Percentiles rank a stretch among this genome's conserved stretches.
phyloP scores from a whole-genome alignment of 2,329 filamentous ascomycete species.

The Colletotrichum endophyticum region DNA sequence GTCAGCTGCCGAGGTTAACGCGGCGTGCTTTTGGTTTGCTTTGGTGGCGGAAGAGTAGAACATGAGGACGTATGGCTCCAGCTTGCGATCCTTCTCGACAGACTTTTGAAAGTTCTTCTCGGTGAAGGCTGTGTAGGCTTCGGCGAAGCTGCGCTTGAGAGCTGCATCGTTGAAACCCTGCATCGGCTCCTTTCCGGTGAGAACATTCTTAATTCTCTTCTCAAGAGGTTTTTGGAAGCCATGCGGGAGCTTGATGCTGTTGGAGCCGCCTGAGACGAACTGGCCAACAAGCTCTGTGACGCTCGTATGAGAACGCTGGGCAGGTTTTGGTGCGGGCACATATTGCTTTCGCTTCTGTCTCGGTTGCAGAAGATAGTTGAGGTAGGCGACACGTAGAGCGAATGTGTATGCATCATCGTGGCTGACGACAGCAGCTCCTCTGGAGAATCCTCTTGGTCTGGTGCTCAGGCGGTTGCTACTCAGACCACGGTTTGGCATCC shows the following conservation, averaged over 20 bases:
- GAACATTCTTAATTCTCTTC: slow-evolving; percentile 80
- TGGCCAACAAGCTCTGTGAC: slow-evolving; percentile 90
- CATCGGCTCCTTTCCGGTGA: slow-evolving; percentile 81
- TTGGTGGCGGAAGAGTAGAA: slow-evolving; percentile 96
- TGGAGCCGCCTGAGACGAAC: slow-evolving; percentile 63
- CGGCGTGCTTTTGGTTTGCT: slow-evolving; percentile 75
- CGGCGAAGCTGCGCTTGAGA: slow-evolving; percentile 92
- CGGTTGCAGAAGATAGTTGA: slow-evolving; percentile 91
- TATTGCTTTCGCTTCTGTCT: slow-evolving; percentile 90
- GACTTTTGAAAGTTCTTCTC: slow-evolving; percentile 86
- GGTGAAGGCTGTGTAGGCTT: slow-evolving; percentile 92
- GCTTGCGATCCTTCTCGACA: slow-evolving; percentile 91
- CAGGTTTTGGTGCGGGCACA: slow-evolving; percentile 69
- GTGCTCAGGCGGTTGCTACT: slow-evolving; percentile 47
- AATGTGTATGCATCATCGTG: slow-evolving; percentile 89
- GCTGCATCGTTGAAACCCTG: slow-evolving; percentile 90
- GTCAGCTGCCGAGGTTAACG: slow-evolving; percentile 78
- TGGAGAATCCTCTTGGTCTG: slow-evolving; percentile 50
- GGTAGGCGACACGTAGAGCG: slow-evolving; percentile 87
- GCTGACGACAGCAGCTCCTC: slow-evolving; percentile 48
- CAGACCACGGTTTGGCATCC: slow-evolving; percentile 49
- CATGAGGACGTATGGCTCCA: slow-evolving; percentile 91
- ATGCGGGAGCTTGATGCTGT: slow-evolving; percentile 61
- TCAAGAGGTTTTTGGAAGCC: slow-evolving; percentile 57
- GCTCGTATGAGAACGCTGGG: slow-evolving; percentile 68